Evolutionary conservation across 495 filamentous ascomycete species (phyloP), one percentile per base, ranked within the genome.

Genomic region (Hapsidospora chrysogenum): DNA sequence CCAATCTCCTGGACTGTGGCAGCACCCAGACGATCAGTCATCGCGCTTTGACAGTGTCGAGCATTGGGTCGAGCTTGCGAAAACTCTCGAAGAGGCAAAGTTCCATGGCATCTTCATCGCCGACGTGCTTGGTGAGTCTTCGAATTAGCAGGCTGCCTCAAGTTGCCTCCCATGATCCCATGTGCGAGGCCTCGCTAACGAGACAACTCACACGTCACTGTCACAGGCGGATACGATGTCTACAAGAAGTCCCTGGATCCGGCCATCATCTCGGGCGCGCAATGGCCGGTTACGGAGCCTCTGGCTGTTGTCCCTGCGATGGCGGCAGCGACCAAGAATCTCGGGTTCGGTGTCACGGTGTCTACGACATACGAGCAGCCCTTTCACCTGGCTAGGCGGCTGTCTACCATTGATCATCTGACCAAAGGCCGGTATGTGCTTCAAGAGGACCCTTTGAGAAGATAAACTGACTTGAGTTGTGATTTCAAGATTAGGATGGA

Each of bases 331-430:
- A 82, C 75, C 11, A 51, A 77, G 45, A 71, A 58, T 25, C 54
- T 81, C 3, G 77, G 74, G 7, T 60, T 81, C 37, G 71, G 74
- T 36, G 63, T 83, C 29, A 83, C 78, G 13, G 61, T 67, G 14
- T 61, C 64, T 25, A 78, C 66, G 4, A 79, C 73, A 13, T 80
- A 78, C 41, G 77, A 80, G 47, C 69, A 72, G 41, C 76, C 77
- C 1, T 82, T 76, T 48, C 74, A 77, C 44, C 60, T 82, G 11
- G 76, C 76, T 0, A 55, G 75, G 13, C 56, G 76, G 15, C 47
- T 82, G 17, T 71, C 70, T 0, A 82, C 76, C 0, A 52, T 78
- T 3, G 77, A 82, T 39, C 76, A 80, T 50, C 58, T 82, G 9
- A 70, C 69, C 3, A 74, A 73, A 43, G 76, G 75, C 36, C 62